These are phyloP conservation scores for Candida sanyiensis DNA, from an alignment of 805 yeast genomes.

Conservation along the genomic window DNA sequence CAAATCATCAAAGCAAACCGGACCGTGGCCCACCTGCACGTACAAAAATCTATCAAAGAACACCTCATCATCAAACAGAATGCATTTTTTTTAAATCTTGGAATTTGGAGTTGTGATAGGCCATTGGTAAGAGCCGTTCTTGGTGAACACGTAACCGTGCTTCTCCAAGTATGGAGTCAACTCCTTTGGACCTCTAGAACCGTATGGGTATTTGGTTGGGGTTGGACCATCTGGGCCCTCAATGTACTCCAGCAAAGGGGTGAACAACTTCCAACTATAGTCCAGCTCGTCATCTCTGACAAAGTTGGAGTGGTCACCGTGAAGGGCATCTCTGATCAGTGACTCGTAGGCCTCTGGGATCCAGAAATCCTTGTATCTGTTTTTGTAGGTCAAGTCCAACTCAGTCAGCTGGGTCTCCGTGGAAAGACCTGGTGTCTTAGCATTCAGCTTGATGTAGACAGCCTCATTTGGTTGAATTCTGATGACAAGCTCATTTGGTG, in stretches of 20 bases:
- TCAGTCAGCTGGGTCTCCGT: constrained; percentile 81
- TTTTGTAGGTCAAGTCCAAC: constrained; percentile 79
- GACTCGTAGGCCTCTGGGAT: constrained; percentile 98
- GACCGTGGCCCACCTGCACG: background rate
- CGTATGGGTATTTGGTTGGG: constrained; percentile 74
- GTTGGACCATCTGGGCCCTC: constrained; percentile 66
- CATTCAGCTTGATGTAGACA: constrained; percentile 85
- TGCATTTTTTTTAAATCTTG: constrained; percentile 3
- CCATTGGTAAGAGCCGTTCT: constrained; percentile 76
- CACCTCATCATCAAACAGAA: constrained; percentile 1
- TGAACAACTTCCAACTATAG: constrained; percentile 86
- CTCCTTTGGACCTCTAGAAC: constrained; percentile 80
- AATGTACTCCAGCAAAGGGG: constrained; percentile 78
- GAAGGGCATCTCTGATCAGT: constrained; percentile 80
- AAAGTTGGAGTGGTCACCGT: constrained; percentile 94
- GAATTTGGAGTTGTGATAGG: constrained; percentile 66
- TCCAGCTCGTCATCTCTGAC: constrained; percentile 98
- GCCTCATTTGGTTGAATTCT: constrained; percentile 95
- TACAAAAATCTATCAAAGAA: constrained; percentile 3
- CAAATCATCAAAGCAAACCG: background rate
- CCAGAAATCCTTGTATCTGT: constrained; percentile 81
- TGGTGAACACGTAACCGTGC: constrained; percentile 70
- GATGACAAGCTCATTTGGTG: constrained; percentile 89
- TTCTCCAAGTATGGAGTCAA: constrained; percentile 54
- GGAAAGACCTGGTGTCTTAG: constrained; percentile 89